Evolutionary conservation across 2,329 filamentous ascomycete species (phyloP), one percentile per base, ranked within the genome.

Genomic region (Ploettnerulaceae sp.): DNA sequence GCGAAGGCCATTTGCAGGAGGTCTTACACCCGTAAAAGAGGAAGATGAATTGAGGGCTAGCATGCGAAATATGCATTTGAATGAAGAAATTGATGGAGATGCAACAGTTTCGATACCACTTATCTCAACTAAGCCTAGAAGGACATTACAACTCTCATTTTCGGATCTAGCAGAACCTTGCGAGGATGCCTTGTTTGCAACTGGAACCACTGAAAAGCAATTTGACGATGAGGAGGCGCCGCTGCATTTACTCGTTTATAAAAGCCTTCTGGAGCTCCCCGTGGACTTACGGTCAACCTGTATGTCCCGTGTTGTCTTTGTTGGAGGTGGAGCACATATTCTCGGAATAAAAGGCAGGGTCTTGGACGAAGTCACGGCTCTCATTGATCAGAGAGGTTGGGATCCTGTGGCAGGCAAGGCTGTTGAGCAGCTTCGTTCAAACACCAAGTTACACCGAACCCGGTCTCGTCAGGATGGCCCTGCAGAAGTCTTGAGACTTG

Each of bases 161-260:
- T 74, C 79, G 3, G 74, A 73, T 35, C 71, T 97, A 2, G 76
- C 89, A 1, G 77, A 86, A 48, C 84, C 89, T 0, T 86, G 84
- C 49, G 88, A 96, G 59, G 75, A 73, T 20, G 75, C 82, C 1
- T 81, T 96, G 45, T 88, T 97, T 55, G 83, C 58, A 80, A 73
- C 61, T 56, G 75, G 59, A 59, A 73, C 57, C 61, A 68, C 68
- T 51, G 68, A 60, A 58, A 70, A 60, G 64, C 79, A 81, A 29
- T 81, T 89, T 52, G 93, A 98, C 61, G 90, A 97, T 58, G 76
- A 98, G 57, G 91, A 97, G 54, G 75, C 86, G 14, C 82, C 91
- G 0, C 61, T 97, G 1, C 87, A 86, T 41, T 63, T 82, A 9
- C 74, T 97, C 7, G 72, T 94, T 2, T 94, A 95, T 66, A 77